phyloP scores from a whole-genome alignment of 192 early-diverging fungal species.

The Gorgonomyces haynaldii region DNA sequence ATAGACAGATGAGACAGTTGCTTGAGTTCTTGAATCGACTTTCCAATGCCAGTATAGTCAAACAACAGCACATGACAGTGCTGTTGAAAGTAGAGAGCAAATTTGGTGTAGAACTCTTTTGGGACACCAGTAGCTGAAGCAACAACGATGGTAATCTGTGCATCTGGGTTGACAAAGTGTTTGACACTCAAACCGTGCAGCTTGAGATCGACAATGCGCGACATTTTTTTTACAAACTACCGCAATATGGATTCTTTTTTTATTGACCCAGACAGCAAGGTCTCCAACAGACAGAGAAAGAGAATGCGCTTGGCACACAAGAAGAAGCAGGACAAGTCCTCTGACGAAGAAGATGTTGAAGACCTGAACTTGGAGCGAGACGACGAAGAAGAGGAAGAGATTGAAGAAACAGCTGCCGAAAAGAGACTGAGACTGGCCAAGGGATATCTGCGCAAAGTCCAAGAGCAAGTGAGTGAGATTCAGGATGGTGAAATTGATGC shows the following conservation, averaged over 20 bases:
- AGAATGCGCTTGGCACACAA: background rate
- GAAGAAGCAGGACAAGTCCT: constrained; percentile 8
- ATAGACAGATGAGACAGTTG: background rate
- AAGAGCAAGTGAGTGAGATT: constrained; percentile 41
- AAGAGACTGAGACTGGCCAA: constrained; percentile 91
- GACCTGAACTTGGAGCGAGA: constrained; percentile 19
- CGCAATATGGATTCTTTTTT: constrained; percentile 13
- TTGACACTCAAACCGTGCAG: too few species aligned
- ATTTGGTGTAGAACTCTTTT: background rate
- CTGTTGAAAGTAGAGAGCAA: background rate
- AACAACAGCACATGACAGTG: too few species aligned
- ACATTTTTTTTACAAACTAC: background rate
- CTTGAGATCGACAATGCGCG: background rate
- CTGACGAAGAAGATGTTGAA: constrained; percentile 37
- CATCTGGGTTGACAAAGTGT: background rate
- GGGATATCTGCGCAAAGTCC: constrained; percentile 72
- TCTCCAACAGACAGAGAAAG: constrained; percentile 17
- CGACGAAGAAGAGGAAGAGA: constrained; percentile 50
- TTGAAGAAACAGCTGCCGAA: constrained; percentile 78
- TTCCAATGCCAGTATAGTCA: constrained; percentile 4
- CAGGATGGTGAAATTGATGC: constrained; percentile 76
- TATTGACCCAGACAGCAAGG: constrained; percentile 12
- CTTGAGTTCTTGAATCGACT: background rate
- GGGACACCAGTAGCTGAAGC: constrained; percentile 2
- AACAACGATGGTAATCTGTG: background rate